These are phyloP conservation scores for Colletotrichum sojae DNA, from an alignment of 2,329 filamentous ascomycete genomes.

Conservation along the genomic window DNA sequence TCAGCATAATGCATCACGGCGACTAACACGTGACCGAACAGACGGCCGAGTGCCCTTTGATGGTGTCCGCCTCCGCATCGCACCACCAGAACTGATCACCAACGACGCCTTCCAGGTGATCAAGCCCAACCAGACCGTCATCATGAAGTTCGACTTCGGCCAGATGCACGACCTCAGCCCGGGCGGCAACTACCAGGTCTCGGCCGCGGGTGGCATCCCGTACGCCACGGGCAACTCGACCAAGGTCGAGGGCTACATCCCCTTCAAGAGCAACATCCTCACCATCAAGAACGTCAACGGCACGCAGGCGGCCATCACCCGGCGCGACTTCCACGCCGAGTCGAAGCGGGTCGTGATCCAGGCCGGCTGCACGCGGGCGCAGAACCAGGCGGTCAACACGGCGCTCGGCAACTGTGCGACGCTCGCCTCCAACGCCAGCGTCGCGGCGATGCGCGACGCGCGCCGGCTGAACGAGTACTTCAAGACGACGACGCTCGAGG, in stretches of 20 bases:
- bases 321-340: constrained; percentile 56
- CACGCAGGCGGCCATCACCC: constrained; percentile 62
- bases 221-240: constrained; percentile 64
- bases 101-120: constrained; percentile 63
- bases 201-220: constrained; percentile 66
- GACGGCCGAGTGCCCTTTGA: constrained; percentile 53
- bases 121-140: constrained; percentile 59
- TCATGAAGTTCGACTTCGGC: constrained; percentile 65
- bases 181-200: constrained; percentile 67
- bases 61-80: constrained; percentile 64
- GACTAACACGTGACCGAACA: constrained; percentile 1
- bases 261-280: constrained; percentile 70
- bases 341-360: constrained; percentile 63
- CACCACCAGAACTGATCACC: constrained; percentile 53
- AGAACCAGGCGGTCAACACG: constrained; percentile 54
- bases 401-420: constrained; percentile 67
- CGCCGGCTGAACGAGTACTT: constrained; percentile 72
- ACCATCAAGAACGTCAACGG: constrained; percentile 69
- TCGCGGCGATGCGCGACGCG: constrained; percentile 21
- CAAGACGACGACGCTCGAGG: constrained; percentile 62
- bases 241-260: constrained; percentile 63
- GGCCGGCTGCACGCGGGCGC: constrained; percentile 64
- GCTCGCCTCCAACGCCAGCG: constrained; percentile 63
- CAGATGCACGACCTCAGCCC: constrained; percentile 62
- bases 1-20: neutral